Evolutionary conservation across 202 grass and related monocot species (phyloP), one percentile per base, ranked within the genome.

Genomic region (Digitaria exilis): DNA sequence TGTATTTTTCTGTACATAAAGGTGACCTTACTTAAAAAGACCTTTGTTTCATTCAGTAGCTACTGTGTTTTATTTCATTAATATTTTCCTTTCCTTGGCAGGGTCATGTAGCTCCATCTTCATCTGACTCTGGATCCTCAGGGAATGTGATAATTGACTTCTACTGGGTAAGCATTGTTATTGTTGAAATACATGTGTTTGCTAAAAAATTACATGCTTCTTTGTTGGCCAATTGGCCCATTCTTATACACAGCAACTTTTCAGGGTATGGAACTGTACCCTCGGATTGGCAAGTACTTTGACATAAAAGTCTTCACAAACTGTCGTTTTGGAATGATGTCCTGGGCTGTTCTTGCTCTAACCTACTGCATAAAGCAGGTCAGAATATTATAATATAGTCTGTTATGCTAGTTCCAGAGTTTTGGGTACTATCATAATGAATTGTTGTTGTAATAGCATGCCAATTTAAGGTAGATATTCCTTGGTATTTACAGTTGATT

Each of bases 311-410:
- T 99, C 58, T 99, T 99, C 67, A 99, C 96, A 68, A 99, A 99
- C 61, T 99, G 96, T 51, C 87, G 96, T 51, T 99, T 96, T 46
- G 96, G 96, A 65, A 94, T 99, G 96, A 99, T 99, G 96, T 99
- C 96, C 16, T 96, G 93, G 96, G 96, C 93, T 78, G 93, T 96
- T 93, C 93, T 99, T 81, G 96, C 91, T 86, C 80, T 99, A 59
- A 99, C 91, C 7, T 96, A 99, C 87, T 99, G 91, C 91, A 94
- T 99, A 69, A 99, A 99, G 76, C 93, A 99, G 96, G 96, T 99
- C 62, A 88, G 72, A 74, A 80, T 76, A 39, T 39, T 67, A 19
- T 52, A 81, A 29, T 86, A 31, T 79, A 5, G 77, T 66, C 3
- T 84, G 18, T 75, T 62, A 14, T 62, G 22, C 68, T 69, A 56